These are phyloP conservation scores for Nicotiana rustica DNA, from an alignment of 305 asterid genomes.

Conservation along the genomic window DNA sequence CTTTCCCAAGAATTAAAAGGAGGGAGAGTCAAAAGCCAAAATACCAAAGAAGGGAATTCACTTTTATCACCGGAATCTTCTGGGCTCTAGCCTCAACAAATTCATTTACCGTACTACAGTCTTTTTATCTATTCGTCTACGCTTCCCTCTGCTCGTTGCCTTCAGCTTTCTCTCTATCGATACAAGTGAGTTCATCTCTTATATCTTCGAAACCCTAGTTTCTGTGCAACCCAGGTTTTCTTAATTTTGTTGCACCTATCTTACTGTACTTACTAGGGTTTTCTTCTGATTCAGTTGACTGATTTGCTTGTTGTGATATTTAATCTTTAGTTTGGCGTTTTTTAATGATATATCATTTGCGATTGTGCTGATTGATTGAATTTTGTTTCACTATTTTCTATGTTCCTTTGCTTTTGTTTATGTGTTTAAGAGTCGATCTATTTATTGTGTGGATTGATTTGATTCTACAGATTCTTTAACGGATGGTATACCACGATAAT, in stretches of 20 bases:
- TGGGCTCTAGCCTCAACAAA: neutral
- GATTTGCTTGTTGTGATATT: neutral
- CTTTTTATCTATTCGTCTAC: neutral
- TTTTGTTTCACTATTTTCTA: neutral
- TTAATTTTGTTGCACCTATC: neutral
- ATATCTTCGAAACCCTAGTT: slow-evolving; percentile 13
- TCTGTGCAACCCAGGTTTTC: neutral
- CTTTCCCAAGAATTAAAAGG: too few relatives aligned
- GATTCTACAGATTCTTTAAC: neutral
- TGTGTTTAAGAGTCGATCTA: neutral
- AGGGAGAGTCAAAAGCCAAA: too few relatives aligned
- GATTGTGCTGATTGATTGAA: neutral
- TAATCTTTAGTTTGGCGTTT: neutral
- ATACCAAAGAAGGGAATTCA: too few relatives aligned
- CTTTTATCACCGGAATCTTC: neutral
- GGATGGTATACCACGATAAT: neutral
- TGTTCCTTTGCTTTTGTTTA: neutral
- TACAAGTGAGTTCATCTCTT: neutral
- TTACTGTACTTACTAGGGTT: neutral
- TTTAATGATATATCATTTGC: slow-evolving; percentile 1
- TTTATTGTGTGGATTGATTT: neutral
- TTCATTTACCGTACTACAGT: neutral
- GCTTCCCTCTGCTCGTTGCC: neutral
- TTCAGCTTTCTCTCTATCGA: neutral
- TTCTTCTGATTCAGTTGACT: neutral